Conservation (phyloP, 1,284 basidiomycete species). For the Lentinus polychrous region DNA sequence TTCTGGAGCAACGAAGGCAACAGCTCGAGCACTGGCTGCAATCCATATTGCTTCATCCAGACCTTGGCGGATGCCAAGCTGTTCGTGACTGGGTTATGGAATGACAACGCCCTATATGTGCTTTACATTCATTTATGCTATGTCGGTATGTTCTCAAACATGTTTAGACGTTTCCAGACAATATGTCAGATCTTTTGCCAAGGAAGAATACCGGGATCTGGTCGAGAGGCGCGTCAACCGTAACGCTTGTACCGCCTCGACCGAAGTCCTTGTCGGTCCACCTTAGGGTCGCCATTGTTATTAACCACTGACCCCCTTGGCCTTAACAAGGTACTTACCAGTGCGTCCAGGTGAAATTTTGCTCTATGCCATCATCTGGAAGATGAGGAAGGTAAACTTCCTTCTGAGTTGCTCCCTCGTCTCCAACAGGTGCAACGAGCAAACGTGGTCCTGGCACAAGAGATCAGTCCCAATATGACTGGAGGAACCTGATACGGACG, state of each 20-base stretch:
- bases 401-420: slow-evolving; percentile 24
- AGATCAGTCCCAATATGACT: neutral
- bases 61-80: slow-evolving; percentile 56
- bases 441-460: slow-evolving; percentile 26
- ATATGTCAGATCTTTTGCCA: slow-evolving; percentile 27
- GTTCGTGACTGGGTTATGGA: slow-evolving; percentile 63
- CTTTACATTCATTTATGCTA: neutral
- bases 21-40: slow-evolving; percentile 64
- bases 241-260: slow-evolving; percentile 25
- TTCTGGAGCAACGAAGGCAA: slow-evolving; percentile 63
- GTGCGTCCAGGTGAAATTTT: slow-evolving; percentile 29
- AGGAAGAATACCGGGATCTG: slow-evolving; percentile 35
- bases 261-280: slow-evolving; percentile 31
- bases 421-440: slow-evolving; percentile 31
- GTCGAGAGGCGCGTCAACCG: slow-evolving; percentile 27
- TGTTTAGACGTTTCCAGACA: slow-evolving; percentile 23
- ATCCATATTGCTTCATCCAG: slow-evolving; percentile 62
- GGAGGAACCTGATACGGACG: neutral
- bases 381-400: slow-evolving; percentile 32
- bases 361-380: slow-evolving; percentile 13
- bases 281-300: slow-evolving; percentile 16
- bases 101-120: slow-evolving; percentile 15
- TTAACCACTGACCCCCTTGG: neutral
- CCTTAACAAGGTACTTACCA: slow-evolving; percentile 21
- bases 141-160: neutral